Evolutionary conservation across 2,329 filamentous ascomycete species (phyloP), one percentile per base, ranked within the genome.

Genomic region (Fusarium denticulatum): DNA sequence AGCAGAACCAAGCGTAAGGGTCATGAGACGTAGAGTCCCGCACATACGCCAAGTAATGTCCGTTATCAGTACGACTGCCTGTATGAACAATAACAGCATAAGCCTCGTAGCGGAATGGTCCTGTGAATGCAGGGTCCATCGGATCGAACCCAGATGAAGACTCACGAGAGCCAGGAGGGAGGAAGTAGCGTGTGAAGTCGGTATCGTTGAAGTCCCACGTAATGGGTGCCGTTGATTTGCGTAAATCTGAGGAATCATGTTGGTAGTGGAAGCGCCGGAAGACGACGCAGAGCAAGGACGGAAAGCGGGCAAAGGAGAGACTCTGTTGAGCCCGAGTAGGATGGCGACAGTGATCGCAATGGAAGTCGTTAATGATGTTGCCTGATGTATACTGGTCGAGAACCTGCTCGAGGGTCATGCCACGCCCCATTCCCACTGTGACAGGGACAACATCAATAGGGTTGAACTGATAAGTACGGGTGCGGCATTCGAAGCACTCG

Each of bases 41-140:
- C 69, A 93, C 89, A 65, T 93, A 90, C 7, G 91, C 88, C 60
- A 92, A 91, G 81, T 98, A 98, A 82, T 98, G 95, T 0, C 95
- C 95, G 57, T 89, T 89, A 42, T 89, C 88, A 59, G 93, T 85
- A 3, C 87, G 90, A 3, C 84, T 84, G 28, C 95, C 95, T 8
- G 89, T 82, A 80, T 98, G 95, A 70, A 93, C 87, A 60, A 97
- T 89, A 12, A 98, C 92, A 5, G 92, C 96, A 80, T 97, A 98
- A 59, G 93, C 92, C 79, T 97, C 92, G 81, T 98, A 99, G 10
- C 86, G 84, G 78, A 93, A 94, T 0, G 93, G 92, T 2, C 82
- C 83, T 6, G 77, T 75, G 64, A 88, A 86, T 20, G 83, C 83
- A 15, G 77, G 81, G 64, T 86, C 84, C 43, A 81, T 75, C 11